Evolutionary conservation across 176 grass and related monocot genomes (phyloP).

Genomic region (Oryza officinalis): DNA sequence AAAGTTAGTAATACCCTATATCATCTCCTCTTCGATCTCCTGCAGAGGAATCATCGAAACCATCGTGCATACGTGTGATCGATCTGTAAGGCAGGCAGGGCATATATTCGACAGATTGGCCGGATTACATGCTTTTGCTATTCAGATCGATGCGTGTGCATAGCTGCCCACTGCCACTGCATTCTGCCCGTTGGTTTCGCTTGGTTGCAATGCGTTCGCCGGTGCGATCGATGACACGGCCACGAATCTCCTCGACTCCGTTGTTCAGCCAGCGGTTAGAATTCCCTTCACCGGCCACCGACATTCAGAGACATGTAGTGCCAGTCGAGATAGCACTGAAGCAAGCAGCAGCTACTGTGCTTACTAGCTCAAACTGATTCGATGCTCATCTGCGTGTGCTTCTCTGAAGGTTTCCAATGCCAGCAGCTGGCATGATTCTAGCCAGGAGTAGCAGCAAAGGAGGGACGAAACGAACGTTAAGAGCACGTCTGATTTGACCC

Average conservation of each 20-base stretch:
- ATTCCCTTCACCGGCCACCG: neutral
- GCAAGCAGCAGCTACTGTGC: neutral
- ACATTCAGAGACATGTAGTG: neutral
- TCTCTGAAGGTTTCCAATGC: neutral
- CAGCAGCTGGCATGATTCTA: neutral
- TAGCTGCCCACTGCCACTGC: neutral
- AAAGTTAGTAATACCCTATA: neutral
- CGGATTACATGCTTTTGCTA: neutral
- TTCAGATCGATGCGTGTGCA: neutral
- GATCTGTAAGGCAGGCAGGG: neutral
- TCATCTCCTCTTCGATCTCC: neutral
- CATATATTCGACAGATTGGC: neutral
- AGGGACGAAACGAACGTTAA: neutral
- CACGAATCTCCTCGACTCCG: neutral
- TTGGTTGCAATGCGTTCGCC: neutral
- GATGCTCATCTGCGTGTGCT: neutral
- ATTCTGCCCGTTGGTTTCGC: neutral
- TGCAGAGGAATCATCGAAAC: neutral
- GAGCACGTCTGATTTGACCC: neutral
- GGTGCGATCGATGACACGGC: neutral
- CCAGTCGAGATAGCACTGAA: neutral
- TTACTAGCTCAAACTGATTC: neutral
- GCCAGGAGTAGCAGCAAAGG: neutral
- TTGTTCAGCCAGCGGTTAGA: neutral
- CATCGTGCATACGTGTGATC: neutral